Percentiles rank a stretch among this genome's conserved stretches.
Conservation (phyloP, 1,284 basidiomycete species). For the Ganoderma boninense region DNA sequence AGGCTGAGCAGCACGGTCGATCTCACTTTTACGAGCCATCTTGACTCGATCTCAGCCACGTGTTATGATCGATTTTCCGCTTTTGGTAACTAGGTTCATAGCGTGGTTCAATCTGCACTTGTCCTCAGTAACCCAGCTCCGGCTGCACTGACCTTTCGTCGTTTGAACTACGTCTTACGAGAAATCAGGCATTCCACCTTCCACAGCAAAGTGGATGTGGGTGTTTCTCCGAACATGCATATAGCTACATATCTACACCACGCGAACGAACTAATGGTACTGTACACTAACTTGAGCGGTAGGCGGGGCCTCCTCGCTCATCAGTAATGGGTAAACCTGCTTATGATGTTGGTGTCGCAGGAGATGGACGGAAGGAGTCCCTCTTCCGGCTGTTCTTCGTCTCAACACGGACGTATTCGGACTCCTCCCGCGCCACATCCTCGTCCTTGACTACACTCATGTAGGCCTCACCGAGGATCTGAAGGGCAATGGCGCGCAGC, state of each 20-base stretch:
- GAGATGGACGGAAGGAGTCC: conserved; percentile 35
- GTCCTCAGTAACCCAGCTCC: background rate
- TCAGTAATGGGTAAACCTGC: background rate
- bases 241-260: conserved; percentile 26
- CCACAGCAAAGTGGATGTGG: background rate
- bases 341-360: conserved; percentile 6
- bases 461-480: conserved; percentile 85
- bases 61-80: conserved; percentile 20
- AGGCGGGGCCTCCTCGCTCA: background rate
- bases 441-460: conserved; percentile 75
- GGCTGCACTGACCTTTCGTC: too few relatives aligned
- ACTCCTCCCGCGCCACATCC: conserved; percentile 60
- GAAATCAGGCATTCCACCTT: too few relatives aligned
- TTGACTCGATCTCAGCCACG: conserved; percentile 29
- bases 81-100: conserved; percentile 3
- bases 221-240: background rate
- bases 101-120: conserved; percentile 11
- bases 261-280: conserved; percentile 6
- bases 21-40: conserved; percentile 1
- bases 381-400: conserved; percentile 65
- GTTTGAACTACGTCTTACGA: too few relatives aligned
- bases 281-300: conserved; percentile 15
- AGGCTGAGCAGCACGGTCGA: background rate
- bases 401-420: conserved; percentile 87
- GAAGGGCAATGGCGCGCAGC: conserved; percentile 83